These are phyloP conservation scores for Aspergillus homomorphus DNA, from an alignment of 495 filamentous ascomycete genomes.

Conservation along the genomic window DNA sequence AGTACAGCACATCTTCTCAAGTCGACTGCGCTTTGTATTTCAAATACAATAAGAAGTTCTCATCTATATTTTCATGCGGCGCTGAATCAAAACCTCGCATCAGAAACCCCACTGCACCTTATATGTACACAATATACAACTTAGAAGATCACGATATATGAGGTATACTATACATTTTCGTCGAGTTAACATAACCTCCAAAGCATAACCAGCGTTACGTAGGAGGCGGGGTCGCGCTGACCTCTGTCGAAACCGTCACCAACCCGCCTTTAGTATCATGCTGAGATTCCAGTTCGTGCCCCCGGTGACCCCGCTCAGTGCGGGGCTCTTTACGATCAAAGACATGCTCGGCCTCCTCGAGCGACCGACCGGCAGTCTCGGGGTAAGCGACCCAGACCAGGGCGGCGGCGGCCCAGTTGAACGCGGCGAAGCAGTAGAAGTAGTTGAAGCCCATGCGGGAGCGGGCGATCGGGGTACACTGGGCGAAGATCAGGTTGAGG, in stretches of 20 bases:
- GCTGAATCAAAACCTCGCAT: too few relatives aligned
- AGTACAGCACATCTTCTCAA: too few relatives aligned
- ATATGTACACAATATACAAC: too few relatives aligned
- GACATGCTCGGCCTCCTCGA: constrained; percentile 53
- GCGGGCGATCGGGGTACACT: constrained; percentile 53
- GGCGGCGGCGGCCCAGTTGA: constrained; percentile 44
- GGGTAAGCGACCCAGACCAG: constrained; percentile 49
- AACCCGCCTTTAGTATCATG: neutral
- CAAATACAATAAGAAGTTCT: too few relatives aligned
- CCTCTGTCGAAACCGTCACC: neutral
- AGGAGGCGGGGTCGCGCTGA: neutral
- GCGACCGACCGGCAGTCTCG: constrained; percentile 50
- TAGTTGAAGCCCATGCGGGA: constrained; percentile 46
- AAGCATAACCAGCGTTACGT: neutral
- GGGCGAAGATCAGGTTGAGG: constrained; percentile 53
- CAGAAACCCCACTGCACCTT: too few relatives aligned
- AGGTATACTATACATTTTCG: too few relatives aligned
- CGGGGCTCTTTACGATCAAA: constrained; percentile 26
- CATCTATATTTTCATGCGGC: too few relatives aligned
- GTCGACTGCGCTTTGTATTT: too few relatives aligned
- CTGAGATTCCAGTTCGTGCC: neutral
- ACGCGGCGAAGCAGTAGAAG: constrained; percentile 54
- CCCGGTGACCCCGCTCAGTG: neutral
- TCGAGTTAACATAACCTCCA: too few relatives aligned
- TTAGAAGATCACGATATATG: too few relatives aligned